Conservation (phyloP, 2,329 filamentous ascomycete genomes). For the Neofusicoccum cordaticola region DNA sequence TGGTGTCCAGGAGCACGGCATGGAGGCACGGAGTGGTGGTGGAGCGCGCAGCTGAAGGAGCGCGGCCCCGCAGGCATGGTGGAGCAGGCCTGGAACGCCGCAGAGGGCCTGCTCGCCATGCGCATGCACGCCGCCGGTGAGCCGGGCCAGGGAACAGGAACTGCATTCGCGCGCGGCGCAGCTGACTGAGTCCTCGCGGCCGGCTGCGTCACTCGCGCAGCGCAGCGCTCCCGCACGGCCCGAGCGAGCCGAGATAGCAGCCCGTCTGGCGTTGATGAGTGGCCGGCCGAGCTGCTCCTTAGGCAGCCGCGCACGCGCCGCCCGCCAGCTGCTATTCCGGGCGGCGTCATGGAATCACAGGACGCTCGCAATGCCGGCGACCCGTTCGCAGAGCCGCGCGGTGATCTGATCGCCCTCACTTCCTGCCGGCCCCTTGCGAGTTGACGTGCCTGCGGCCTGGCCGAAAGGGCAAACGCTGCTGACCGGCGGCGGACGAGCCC, state of each 20-base stretch:
- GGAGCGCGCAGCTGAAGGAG: neutral
- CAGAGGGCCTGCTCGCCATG: neutral
- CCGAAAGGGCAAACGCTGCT: neutral
- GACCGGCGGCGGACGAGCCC: neutral
- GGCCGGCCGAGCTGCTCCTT: neutral
- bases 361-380: constrained; percentile 13
- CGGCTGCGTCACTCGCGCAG: neutral
- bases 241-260: neutral
- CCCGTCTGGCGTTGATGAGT: constrained; percentile 2
- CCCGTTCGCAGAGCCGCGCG: neutral
- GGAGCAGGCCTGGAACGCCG: constrained; percentile 10
- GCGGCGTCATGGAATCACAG: constrained; percentile 8
- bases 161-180: neutral
- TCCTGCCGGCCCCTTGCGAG: neutral
- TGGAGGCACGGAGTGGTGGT: neutral
- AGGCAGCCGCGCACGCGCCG: neutral
- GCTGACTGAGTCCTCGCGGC: neutral
- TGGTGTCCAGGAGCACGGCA: neutral
- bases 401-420: neutral
- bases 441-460: neutral
- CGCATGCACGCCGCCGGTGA: neutral
- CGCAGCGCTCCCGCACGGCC: neutral
- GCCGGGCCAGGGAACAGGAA: neutral
- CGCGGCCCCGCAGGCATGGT: neutral
- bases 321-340: neutral